These are phyloP conservation scores for Saccharomyces hybrid DNA, from an alignment of 1,139 yeast species.

Conservation along the genomic window DNA sequence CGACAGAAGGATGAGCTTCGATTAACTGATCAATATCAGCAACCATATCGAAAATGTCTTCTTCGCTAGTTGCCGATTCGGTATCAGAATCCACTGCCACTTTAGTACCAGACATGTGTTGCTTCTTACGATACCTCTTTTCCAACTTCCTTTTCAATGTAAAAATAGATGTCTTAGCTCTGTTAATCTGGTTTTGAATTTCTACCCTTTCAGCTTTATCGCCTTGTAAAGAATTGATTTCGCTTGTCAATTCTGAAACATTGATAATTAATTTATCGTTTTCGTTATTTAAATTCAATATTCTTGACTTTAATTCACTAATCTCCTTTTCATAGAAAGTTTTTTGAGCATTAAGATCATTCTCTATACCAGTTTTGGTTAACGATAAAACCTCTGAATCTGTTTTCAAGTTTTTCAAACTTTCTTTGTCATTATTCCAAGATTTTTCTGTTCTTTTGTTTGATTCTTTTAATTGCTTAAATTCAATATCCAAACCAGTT, in stretches of 20 bases:
- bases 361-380: constrained; percentile 36
- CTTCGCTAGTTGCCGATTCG: neutral
- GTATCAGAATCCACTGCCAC: neutral
- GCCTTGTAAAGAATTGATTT: neutral
- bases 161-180: neutral
- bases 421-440: constrained; percentile 22
- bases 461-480: constrained; percentile 31
- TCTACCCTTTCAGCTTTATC: neutral
- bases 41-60: neutral
- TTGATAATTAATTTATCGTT: constrained; percentile 33
- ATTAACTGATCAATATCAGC: neutral
- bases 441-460: constrained; percentile 22
- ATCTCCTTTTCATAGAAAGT: constrained; percentile 36
- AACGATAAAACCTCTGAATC: constrained; percentile 44
- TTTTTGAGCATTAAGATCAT: constrained; percentile 35
- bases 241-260: neutral
- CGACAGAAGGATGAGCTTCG: neutral
- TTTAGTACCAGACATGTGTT: neutral
- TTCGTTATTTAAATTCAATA: constrained; percentile 55
- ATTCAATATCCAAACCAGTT: neutral
- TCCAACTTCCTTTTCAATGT: neutral
- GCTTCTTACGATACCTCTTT: neutral
- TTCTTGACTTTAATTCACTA: constrained; percentile 41
- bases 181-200: neutral
- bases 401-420: constrained; percentile 33